Evolutionary conservation across 208 protist species (phyloP).

Genomic region (Trypanosoma conorhini): DNA sequence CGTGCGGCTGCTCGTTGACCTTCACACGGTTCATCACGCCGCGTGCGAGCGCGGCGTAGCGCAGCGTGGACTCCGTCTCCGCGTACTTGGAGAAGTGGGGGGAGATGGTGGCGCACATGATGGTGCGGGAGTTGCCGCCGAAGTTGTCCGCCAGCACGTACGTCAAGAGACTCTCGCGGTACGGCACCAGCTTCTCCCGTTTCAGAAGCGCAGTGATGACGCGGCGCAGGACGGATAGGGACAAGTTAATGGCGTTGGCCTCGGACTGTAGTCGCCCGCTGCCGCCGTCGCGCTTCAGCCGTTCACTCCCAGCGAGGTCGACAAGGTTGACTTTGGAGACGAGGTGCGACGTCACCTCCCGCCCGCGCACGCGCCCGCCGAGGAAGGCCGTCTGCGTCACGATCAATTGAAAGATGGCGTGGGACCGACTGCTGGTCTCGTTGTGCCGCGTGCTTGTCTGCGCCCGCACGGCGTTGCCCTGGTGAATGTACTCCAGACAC

Average conservation of each 20-base stretch:
- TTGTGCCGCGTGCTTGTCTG: constrained; percentile 90
- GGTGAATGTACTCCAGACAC: constrained; percentile 64
- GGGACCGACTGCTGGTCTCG: constrained; percentile 89
- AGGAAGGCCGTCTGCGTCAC: constrained; percentile 60
- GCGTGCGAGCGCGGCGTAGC: constrained; percentile 78
- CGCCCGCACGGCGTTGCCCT: constrained; percentile 70
- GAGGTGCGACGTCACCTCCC: constrained; percentile 36
- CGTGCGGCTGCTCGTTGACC: constrained; percentile 87
- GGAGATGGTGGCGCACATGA: constrained; percentile 88
- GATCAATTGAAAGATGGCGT: constrained; percentile 95
- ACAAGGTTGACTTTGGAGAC: constrained; percentile 79
- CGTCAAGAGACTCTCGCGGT: constrained; percentile 92
- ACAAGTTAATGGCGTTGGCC: constrained; percentile 79
- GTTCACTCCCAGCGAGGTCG: constrained; percentile 78
- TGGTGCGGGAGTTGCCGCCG: constrained; percentile 75
- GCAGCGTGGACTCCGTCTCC: constrained; percentile 86
- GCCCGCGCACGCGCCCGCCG: constrained; percentile 78
- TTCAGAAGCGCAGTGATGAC: constrained; percentile 70
- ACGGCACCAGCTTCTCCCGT: constrained; percentile 48
- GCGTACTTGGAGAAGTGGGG: constrained; percentile 46
- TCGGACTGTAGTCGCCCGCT: constrained; percentile 38
- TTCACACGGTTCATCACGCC: constrained; percentile 82
- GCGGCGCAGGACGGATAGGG: constrained; percentile 68
- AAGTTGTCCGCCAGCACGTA: constrained; percentile 86
- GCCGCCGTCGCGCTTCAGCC: constrained; percentile 13